phyloP scores from a whole-genome alignment of 202 grass and related monocot genomes.

The Elaeis oleifera region DNA sequence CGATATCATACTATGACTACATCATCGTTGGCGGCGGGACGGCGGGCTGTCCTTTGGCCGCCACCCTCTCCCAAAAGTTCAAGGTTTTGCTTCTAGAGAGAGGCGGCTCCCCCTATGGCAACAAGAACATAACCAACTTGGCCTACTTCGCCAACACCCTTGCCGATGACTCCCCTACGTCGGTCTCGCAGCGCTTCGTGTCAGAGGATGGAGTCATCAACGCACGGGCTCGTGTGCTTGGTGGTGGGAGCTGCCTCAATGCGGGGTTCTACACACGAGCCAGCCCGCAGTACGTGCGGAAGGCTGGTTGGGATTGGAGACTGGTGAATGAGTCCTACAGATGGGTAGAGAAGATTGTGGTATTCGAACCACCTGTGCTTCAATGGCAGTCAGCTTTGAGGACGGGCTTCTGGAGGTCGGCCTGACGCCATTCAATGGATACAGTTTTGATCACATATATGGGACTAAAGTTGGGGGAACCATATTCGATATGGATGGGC shows the following conservation, averaged over 20 bases:
- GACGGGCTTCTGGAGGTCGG: conserved; percentile 56
- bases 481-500: conserved; percentile 52
- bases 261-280: conserved; percentile 86
- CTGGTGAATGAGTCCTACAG: conserved; percentile 42
- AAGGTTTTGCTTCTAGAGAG: conserved; percentile 68
- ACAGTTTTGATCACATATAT: conserved; percentile 63
- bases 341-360: conserved; percentile 72
- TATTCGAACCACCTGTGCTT: conserved; percentile 41
- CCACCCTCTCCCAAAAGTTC: conserved; percentile 46
- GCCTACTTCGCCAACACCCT: conserved; percentile 49
- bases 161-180: conserved; percentile 36
- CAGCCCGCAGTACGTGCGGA: conserved; percentile 31
- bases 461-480: conserved; percentile 76
- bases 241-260: conserved; percentile 79
- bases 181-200: conserved; percentile 65
- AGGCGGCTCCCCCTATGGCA: conserved; percentile 56
- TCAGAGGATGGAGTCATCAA: conserved; percentile 82
- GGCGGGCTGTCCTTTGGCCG: conserved; percentile 61
- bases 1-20: conserved; percentile 72
- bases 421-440: conserved; percentile 54
- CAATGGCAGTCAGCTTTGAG: conserved; percentile 57
- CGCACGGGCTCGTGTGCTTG: conserved; percentile 62
- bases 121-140: conserved; percentile 49
- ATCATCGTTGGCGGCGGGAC: conserved; percentile 83
- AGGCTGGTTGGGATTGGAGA: conserved; percentile 40